Base-by-base conservation (phyloP, 2,329 filamentous ascomycete genomes). In the Monosporascus sp. region DNA sequence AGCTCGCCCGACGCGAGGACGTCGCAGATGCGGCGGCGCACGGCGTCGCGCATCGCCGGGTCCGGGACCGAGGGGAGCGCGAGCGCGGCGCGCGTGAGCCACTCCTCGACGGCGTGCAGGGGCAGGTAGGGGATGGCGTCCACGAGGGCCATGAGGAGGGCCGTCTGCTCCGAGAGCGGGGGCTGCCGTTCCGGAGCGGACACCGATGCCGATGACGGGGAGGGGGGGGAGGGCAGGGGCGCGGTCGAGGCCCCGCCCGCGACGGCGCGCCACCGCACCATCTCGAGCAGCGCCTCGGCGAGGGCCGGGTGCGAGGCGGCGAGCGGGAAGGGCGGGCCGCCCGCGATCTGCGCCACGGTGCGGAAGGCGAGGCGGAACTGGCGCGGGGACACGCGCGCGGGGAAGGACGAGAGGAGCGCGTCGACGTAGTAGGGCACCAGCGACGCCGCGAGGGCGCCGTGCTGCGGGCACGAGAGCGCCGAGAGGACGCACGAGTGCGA, bases 291-390 rank as follows among this genome's bases (percentile, higher is more conserved):
- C 1, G 85, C 87, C 57, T 92, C 89, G 2, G 89, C 86, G n/a
- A 96, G 79, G 53, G 88, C 79, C 0, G 89, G 89, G 58, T 94
- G 86, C 5, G 79, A 79, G 47, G 82, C 84, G 37, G 88, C 84
- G 41, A 95, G 80, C 1, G 84, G 80, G 38, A 88, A 91, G 0
- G 91, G 92, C 3, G 91, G 90, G 3, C 88, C 86, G 11, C 7
- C 31, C 4, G 91, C 85, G 55, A 95, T 86, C 62, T 88, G 87
- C 69, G 96, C 83, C 46, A 96, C 76, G 2, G 90, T 93, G 67
- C 87, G 89, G 76, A 96, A 92, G 11, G 91, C 92, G 9, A 96
- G 78, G 31, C 91, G 83, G 74, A 97, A 96, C 68, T 97, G 92
- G 17, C 91, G 84, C 1, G 89, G 79, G 0, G 89, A 92, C 20